phyloP scores from a whole-genome alignment of 805 yeast species.

The Wickerhamomyces silvicola region DNA sequence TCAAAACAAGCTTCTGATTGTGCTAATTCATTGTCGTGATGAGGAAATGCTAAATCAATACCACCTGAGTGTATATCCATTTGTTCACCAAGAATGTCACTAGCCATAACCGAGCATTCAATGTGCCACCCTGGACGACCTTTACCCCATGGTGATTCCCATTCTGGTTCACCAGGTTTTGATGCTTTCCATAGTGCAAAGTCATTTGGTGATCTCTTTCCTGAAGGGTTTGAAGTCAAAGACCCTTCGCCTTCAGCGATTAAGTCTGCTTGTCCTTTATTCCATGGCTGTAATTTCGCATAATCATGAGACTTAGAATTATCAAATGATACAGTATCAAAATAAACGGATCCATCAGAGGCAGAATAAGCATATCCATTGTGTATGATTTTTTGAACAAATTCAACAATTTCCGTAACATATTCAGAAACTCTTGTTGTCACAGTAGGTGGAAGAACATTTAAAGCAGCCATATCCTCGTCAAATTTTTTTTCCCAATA shows the following conservation, averaged over 20 bases:
- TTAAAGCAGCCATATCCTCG: conserved; percentile 77
- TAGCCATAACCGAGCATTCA: conserved; percentile 98
- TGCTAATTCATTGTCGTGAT: conserved; percentile 97
- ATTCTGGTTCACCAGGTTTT: conserved; percentile 94
- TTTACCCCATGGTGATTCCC: conserved; percentile 94
- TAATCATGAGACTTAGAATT: conserved; percentile 65
- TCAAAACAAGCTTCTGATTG: conserved; percentile 92
- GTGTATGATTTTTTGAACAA: conserved; percentile 64
- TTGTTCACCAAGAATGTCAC: conserved; percentile 71
- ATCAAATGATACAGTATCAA: conserved; percentile 83
- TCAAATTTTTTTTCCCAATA: conserved; percentile 86
- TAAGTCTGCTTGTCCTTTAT: conserved; percentile 78
- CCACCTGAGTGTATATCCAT: conserved; percentile 98
- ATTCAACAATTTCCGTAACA: conserved; percentile 83
- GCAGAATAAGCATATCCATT: conserved; percentile 85
- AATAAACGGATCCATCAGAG: conserved; percentile 90
- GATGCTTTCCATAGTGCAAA: conserved; percentile 97
- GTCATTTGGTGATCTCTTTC: conserved; percentile 73
- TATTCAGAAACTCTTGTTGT: conserved; percentile 95
- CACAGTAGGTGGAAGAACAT: conserved; percentile 77
- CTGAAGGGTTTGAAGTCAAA: conserved; percentile 43
- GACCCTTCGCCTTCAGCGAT: conserved; percentile 96
- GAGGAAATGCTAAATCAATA: conserved; percentile 95
- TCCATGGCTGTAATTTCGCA: conserved; percentile 98
- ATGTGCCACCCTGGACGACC: conserved; percentile 99